Conservation (phyloP, 441 rosid genomes). For the Raphanus hybrid region DNA sequence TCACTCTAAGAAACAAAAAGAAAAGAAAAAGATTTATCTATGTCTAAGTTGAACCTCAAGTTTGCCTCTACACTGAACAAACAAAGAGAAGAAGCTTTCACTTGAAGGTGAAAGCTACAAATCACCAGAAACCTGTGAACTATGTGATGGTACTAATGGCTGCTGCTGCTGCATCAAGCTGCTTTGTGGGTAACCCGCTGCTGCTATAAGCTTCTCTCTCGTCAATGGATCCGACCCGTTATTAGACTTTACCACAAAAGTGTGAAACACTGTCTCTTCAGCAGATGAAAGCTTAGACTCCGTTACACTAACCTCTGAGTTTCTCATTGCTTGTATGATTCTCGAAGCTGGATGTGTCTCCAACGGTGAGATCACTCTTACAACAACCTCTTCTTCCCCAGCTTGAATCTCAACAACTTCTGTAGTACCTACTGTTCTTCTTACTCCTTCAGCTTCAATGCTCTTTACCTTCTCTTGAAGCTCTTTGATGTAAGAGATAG, state of each 20-base stretch:
- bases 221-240: conserved; percentile 69
- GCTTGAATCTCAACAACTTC: conserved; percentile 53
- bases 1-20: conserved; percentile 23
- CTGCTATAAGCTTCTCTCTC: conserved; percentile 70
- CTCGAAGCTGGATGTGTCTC: conserved; percentile 77
- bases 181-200: conserved; percentile 55
- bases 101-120: not conserved
- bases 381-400: conserved; percentile 60
- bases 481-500: conserved; percentile 74
- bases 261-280: conserved; percentile 65
- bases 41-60: conserved; percentile 1
- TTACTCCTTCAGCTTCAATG: conserved; percentile 65
- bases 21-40: conserved; percentile 21
- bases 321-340: conserved; percentile 72
- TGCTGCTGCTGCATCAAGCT: conserved; percentile 42
- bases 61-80: not conserved
- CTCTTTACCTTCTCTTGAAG: conserved; percentile 65
- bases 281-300: conserved; percentile 70
- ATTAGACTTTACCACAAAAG: conserved; percentile 72
- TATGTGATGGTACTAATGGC: conserved; percentile 52
- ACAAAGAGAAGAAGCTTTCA: too few relatives aligned
- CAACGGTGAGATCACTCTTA: conserved; percentile 70
- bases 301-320: conserved; percentile 57
- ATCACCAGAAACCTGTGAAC: conserved; percentile 46
- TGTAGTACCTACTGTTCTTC: not conserved